Evolutionary conservation across 192 early-diverging fungal genomes (phyloP).

Genomic region (Entrophospora sp.): DNA sequence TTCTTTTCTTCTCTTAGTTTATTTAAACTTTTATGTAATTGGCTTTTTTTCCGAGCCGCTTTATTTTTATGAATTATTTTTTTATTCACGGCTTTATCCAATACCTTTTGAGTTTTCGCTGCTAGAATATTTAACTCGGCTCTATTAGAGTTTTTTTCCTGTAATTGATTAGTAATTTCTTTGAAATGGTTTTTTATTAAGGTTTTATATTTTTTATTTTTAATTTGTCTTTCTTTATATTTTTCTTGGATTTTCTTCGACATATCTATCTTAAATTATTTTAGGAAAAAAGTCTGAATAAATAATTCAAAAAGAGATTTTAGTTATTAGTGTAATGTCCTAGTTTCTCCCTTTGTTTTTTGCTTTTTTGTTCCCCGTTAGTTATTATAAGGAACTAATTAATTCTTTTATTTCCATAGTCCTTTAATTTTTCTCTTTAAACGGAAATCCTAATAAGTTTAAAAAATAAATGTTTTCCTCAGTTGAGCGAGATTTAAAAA

Average conservation of each 20-base stretch:
- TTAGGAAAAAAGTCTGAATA: too few species aligned
- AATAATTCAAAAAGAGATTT: too few species aligned
- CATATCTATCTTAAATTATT: too few species aligned
- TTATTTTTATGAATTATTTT: slow-evolving; percentile 6
- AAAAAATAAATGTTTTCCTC: background rate
- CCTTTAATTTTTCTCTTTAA: background rate
- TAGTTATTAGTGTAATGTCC: too few species aligned
- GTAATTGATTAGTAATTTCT: background rate
- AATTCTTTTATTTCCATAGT: too few species aligned
- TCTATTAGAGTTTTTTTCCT: background rate
- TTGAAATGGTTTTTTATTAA: slow-evolving; percentile 1
- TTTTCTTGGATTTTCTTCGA: background rate
- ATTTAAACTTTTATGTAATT: too few species aligned
- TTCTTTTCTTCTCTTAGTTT: too few species aligned
- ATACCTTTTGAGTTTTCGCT: background rate
- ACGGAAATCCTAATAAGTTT: background rate
- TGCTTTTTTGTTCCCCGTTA: too few species aligned
- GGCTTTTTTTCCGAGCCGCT: background rate
- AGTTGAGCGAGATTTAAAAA: background rate
- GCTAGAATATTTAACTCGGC: background rate
- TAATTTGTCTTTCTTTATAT: background rate
- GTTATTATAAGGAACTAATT: too few species aligned
- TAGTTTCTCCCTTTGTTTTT: too few species aligned
- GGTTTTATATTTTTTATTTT: background rate
- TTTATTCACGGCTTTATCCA: slow-evolving; percentile 3